Evolutionary conservation across 257 asterid species (phyloP).

Genomic region (Linderniella brevidens): DNA sequence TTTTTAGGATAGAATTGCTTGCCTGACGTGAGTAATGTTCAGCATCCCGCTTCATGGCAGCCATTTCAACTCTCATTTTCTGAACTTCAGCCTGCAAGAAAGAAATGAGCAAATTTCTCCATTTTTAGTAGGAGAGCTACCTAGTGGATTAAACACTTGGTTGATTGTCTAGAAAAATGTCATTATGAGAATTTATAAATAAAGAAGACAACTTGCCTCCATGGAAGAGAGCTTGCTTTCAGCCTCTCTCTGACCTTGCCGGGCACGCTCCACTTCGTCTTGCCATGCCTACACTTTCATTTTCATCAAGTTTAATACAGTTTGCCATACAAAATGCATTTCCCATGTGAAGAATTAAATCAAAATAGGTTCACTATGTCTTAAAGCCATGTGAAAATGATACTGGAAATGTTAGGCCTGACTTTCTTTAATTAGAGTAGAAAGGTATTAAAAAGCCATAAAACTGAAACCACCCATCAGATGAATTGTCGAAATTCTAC

Average conservation of each 20-base stretch:
- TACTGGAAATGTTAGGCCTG: too few relatives aligned
- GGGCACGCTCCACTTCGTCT: slow-evolving; percentile 99
- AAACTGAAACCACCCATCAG: too few relatives aligned
- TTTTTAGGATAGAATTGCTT: not conserved
- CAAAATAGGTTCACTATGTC: not conserved
- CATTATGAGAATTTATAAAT: not conserved
- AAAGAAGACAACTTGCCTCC: slow-evolving; percentile 60
- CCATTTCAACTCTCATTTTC: slow-evolving; percentile 96
- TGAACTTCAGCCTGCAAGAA: slow-evolving; percentile 78
- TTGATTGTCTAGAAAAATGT: not conserved
- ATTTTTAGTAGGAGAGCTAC: not conserved
- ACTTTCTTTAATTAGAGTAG: too few relatives aligned
- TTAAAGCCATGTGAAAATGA: not conserved
- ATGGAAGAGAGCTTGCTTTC: slow-evolving; percentile 79
- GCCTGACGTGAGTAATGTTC: slow-evolving; percentile 99
- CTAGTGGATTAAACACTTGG: not conserved
- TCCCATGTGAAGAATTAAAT: too few relatives aligned
- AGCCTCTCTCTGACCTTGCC: slow-evolving; percentile 93
- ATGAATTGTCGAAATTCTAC: too few relatives aligned
- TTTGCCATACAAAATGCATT: not conserved
- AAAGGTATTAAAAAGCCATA: too few relatives aligned
- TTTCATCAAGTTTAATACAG: slow-evolving; percentile 12
- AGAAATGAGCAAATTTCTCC: not conserved
- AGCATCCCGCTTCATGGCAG: slow-evolving; percentile 98
- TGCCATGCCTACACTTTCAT: slow-evolving; percentile 95